Base-by-base conservation (phyloP, 441 rosid species). In the Omphalea diandra region DNA sequence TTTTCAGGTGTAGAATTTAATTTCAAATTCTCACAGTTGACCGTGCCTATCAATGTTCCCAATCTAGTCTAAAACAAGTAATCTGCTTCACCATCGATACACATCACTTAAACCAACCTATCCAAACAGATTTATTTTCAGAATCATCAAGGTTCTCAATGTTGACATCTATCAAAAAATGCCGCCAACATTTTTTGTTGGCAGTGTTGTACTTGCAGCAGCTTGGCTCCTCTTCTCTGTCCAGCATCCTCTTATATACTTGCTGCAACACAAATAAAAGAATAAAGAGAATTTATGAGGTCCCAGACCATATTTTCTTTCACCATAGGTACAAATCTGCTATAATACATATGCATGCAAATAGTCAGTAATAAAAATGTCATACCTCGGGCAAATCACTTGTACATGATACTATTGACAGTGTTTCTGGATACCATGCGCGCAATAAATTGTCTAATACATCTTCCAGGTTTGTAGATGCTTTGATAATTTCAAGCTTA, bases 121-220 rank as follows among this genome's bases (percentile, higher is more conserved):
- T 40, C 71, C 71, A 73, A 27, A 56, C 36, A 53, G 66, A 63
- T 36, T 22, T 54, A 41, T 11, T 46, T 47, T 46, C 65, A 61
- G 36, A 60, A 69, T 56, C 71, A 47, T 2, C 72, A 10, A 81
- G 59, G 63, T 75, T 55, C 60, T 55, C 67, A 50, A 32, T 58
- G 24, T 62, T 63, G 31, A 40, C 70, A 55, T 63, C 31, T 29
- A 20, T 69, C 66, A 82, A 72, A 68, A 74, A 79, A 68, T 74
- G 79, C 62, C 68, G 69, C 84, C 80, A 81, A 60, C 82, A 78
- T 76, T 79, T 68, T 63, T 76, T 78, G 59, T 38, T 44, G 7
- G 29, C 4, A 29, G 31, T 8, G 29, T 73, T 72, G 44, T 73
- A 73, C 54, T 36, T 57, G 71, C 82, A 78, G 75, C 82, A 81